Evolutionary conservation across 805 yeast genomes (phyloP).

Genomic region (Zygosaccharomyces bisporus): DNA sequence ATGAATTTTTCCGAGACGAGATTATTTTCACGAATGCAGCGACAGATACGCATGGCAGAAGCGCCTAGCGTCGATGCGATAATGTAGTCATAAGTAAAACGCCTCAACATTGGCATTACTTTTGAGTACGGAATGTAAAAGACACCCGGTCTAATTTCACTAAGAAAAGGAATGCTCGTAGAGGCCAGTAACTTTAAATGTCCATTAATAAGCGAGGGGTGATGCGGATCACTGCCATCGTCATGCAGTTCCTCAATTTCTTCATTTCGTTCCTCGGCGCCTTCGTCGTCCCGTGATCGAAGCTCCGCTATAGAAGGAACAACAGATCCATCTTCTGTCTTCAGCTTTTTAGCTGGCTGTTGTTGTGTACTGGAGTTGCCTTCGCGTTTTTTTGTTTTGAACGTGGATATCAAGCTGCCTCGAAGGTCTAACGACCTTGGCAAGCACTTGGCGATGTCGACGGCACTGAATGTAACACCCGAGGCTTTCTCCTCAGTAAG

Average conservation of each 20-base stretch:
- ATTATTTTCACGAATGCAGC: conserved; percentile 67
- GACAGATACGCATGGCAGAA: conserved; percentile 65
- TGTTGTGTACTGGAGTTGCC: conserved; percentile 27
- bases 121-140: conserved; percentile 62
- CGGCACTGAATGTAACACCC: conserved; percentile 40
- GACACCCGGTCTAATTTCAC: conserved; percentile 51
- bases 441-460: conserved; percentile 41
- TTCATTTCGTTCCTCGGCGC: conserved; percentile 26
- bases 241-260: conserved; percentile 37
- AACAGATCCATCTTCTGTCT: conserved; percentile 40
- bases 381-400: conserved; percentile 37
- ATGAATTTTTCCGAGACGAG: conserved; percentile 83
- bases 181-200: conserved; percentile 66
- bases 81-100: conserved; percentile 51
- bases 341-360: conserved; percentile 37
- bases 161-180: conserved; percentile 54
- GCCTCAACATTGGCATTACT: conserved; percentile 45
- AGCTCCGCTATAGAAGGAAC: conserved; percentile 31
- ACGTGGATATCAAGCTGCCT: conserved; percentile 43
- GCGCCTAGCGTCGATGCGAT: conserved; percentile 60
- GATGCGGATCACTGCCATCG: conserved; percentile 33
- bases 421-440: conserved; percentile 44
- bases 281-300: conserved; percentile 28
- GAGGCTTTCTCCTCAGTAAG: conserved; percentile 36
- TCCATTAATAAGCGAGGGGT: conserved; percentile 43